Conservation (phyloP, 257 asterid genomes). For the Solanum stenotomum region DNA sequence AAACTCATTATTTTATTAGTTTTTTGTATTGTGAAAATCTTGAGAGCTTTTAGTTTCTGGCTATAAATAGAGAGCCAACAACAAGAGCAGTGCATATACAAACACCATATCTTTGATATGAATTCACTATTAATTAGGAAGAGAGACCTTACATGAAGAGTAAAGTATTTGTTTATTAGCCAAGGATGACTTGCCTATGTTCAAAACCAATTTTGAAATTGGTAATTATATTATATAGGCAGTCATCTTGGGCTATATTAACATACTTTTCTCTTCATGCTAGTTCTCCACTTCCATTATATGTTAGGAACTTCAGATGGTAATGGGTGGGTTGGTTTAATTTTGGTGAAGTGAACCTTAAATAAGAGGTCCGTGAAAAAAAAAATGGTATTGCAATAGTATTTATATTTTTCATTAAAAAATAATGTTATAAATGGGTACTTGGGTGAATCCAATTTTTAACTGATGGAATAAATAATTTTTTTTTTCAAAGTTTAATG, state of each 20-base stretch:
- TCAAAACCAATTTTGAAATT: no score
- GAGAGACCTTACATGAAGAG: conserved; percentile 4
- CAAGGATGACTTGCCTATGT: conserved; percentile 5
- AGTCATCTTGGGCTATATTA: neutral
- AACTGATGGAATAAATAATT: no score
- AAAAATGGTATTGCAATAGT: no score
- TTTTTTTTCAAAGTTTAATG: no score
- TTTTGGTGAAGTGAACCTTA: no score
- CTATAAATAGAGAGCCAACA: neutral
- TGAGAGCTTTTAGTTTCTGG: neutral
- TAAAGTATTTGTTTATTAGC: neutral
- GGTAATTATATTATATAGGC: neutral
- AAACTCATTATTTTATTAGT: neutral
- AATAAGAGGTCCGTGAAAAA: no score
- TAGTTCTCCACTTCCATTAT: neutral
- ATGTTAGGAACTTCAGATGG: neutral
- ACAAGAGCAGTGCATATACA: neutral
- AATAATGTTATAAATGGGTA: no score
- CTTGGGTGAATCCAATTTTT: no score
- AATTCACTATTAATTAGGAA: neutral
- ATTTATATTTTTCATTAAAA: no score
- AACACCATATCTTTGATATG: neutral
- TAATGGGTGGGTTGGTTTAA: no score
- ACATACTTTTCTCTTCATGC: neutral
- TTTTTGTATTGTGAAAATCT: neutral